phyloP scores from a whole-genome alignment of 495 filamentous ascomycete species.

The Penicillium samsonianum region DNA sequence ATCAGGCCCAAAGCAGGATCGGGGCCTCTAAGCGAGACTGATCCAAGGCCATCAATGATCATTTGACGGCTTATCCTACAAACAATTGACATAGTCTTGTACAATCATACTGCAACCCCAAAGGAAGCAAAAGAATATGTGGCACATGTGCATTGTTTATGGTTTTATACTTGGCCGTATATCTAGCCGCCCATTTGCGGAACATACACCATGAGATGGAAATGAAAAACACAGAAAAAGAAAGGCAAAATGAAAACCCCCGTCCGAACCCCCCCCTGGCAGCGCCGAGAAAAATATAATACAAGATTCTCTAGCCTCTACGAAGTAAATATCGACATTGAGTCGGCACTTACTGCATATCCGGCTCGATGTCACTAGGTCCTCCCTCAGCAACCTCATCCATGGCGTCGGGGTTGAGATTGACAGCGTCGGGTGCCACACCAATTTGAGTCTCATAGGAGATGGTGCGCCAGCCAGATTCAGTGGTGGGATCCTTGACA shows the following conservation, averaged over 20 bases:
- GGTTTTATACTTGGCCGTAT: constrained; percentile 1
- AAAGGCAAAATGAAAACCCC: neutral
- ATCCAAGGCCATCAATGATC: too few relatives aligned
- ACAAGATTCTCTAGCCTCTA: constrained; percentile 19
- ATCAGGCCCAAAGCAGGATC: too few relatives aligned
- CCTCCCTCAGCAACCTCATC: constrained; percentile 39
- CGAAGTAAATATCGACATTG: constrained; percentile 5
- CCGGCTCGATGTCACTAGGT: constrained; percentile 43
- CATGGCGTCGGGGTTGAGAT: constrained; percentile 52
- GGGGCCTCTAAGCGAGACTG: too few relatives aligned
- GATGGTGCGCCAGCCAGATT: constrained; percentile 68
- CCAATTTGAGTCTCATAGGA: constrained; percentile 63
- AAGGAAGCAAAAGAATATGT: neutral
- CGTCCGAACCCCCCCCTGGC: constrained; percentile 9
- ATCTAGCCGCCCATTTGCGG: neutral
- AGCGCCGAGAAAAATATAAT: constrained; percentile 28
- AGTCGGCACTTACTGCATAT: constrained; percentile 25
- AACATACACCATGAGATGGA: constrained; percentile 1
- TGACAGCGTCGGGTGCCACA: constrained; percentile 38
- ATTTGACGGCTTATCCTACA: neutral
- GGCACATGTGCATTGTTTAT: constrained; percentile 5
- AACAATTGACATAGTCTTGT: neutral
- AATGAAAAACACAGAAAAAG: neutral
- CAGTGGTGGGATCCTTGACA: constrained; percentile 65
- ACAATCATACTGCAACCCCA: neutral